Base-by-base conservation (phyloP, 345 rosid genomes). In the Corchorus capsularis region DNA sequence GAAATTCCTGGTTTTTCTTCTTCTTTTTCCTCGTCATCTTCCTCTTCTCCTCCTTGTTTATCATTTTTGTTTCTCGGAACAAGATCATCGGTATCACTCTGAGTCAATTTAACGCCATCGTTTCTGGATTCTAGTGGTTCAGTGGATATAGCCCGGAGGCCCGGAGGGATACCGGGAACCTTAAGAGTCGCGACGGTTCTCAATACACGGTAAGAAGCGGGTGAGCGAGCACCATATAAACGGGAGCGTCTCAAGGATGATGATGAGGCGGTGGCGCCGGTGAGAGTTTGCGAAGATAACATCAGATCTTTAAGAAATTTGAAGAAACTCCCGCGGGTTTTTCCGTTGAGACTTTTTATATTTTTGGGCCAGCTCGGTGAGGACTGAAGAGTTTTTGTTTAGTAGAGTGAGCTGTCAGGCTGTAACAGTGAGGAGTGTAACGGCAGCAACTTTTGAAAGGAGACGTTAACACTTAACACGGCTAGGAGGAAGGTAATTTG, bases 1-100 rank as follows among this genome's bases (percentile, higher is more conserved):
- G 94, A 87, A 83, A 88, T 87, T 55, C 87, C 86, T 35, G 80
- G 82, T 54, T 81, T 78, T 3, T 87, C 88, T 6, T 82, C 85
- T n/a, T 81, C 84, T 20, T 84, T 86, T 5, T 78, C 75, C 0
- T 72, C 81, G 4, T 74, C 81, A 63, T 75, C 79, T 34, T 75
- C 82, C 12, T 76, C 74, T 53, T 76, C 82, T 17, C 73, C 79
- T 34, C 73, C 82, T 15, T 76, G 72, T 47, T 67, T 73, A 19
- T 76, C 82, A 17, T 78, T 73, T 59, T 63, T 37, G 32, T 62
- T 32, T 34, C 32, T 56, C 35, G 78, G 78, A 53, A 66, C 62
- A 65, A 41, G 19, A 75, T 17, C 54, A 12, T 15, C 35, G 27
- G 53, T 13, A 56, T 63, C 65, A 32, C 35, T 64, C 59, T 46